These are phyloP conservation scores for Capsella rubella DNA, from an alignment of 441 rosid genomes.

Conservation along the genomic window DNA sequence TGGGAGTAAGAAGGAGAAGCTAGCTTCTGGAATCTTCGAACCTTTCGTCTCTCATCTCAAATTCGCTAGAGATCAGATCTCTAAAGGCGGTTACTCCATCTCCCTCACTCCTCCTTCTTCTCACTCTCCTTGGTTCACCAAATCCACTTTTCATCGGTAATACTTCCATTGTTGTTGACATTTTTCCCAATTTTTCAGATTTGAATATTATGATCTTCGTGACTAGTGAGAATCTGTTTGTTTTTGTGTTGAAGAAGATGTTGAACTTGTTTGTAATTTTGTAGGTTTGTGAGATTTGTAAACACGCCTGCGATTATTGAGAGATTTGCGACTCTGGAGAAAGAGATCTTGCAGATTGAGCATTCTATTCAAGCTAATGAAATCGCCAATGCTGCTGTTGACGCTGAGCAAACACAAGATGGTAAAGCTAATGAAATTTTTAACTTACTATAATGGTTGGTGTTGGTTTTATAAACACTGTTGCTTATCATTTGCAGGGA, in stretches of 20 bases:
- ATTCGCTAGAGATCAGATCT: constrained; percentile 79
- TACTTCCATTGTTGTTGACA: neutral
- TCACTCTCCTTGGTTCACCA: constrained; percentile 80
- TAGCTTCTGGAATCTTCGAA: constrained; percentile 84
- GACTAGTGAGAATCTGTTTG: no score
- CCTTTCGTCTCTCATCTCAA: constrained; percentile 82
- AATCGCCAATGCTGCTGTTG: constrained; percentile 41
- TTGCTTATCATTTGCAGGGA: constrained; percentile 43
- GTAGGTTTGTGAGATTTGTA: constrained; percentile 86
- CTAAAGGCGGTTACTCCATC: constrained; percentile 89
- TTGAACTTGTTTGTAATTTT: constrained; percentile 6
- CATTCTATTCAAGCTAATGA: constrained; percentile 66
- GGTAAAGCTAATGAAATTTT: constrained; percentile 44
- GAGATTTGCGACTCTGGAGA: constrained; percentile 75
- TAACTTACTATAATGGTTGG: neutral
- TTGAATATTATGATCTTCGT: neutral
- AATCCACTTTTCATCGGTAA: constrained; percentile 83
- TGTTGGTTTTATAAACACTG: neutral
- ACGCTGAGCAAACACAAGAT: constrained; percentile 46
- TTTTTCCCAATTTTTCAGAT: neutral
- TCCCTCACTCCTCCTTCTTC: constrained; percentile 64
- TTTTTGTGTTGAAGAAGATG: no score
- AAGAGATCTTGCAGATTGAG: constrained; percentile 79
- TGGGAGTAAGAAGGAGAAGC: constrained; percentile 70
- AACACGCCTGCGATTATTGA: constrained; percentile 89